Base-by-base conservation (phyloP, 2,329 filamentous ascomycete genomes). In the Trichoderma harzianum region DNA sequence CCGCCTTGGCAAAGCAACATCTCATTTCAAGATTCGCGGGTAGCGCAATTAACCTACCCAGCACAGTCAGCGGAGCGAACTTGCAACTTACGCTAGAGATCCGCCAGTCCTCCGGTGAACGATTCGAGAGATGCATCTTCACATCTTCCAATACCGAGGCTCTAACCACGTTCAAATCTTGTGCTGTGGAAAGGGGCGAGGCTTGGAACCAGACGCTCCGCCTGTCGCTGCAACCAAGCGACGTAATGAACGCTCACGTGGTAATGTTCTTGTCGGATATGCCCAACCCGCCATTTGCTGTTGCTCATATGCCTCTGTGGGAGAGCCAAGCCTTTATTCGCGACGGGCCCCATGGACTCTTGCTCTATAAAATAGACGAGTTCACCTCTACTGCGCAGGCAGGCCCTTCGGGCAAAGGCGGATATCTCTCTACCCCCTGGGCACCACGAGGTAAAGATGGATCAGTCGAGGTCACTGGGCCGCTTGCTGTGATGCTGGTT, bases 281-380 rank as follows among this genome's bases (percentile, higher is more conserved):
- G 65, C 94, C 95, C 0, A 91, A 92, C 69, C 91, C 93, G 60
- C 94, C 96, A 0, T 98, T 98, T 80, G 95, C 96, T 3, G 86
- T 98, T 57, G 93, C 93, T 16, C 95, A 97, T 86, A 91, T 99
- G 84, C 96, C 96, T 0, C 85, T 99, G 2, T 99, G 97, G 96
- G 93, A 95, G 66, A 89, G 93, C 28, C 90, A 94, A 72, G 95
- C 96, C 0, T 99, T 99, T 78, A 89, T 97, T 65, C 88, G 91
- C 62, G 95, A 99, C 78, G 95, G 95, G 0, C 83, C 89, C 24
- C 95, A 98, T 79, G 90, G 90, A 3, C 83, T 98, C 63, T 84
- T 97, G 2, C 83, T 99, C 58, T 97, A 98, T 84, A 93, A 92
- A 75, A 93, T 97, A 77, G 97, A 99, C 77, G 97, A 98, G 79